phyloP scores from a whole-genome alignment of 305 asterid genomes.

The Solanum aculeatissimum region DNA sequence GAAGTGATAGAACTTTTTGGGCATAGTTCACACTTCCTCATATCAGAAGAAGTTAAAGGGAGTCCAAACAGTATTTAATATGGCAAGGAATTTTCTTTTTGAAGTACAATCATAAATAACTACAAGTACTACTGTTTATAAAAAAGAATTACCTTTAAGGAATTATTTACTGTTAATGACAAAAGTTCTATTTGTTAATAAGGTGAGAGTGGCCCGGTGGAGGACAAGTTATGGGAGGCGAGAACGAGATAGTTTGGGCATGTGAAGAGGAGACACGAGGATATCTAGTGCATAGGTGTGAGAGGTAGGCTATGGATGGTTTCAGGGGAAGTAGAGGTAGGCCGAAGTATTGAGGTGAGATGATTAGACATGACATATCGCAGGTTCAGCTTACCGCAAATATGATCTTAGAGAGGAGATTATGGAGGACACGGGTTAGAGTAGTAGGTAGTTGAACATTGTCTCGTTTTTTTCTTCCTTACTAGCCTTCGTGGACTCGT shows the following conservation, averaged over 20 bases:
- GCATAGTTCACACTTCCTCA: background rate
- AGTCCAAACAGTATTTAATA: background rate
- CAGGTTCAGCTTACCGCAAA: background rate
- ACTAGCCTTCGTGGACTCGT: background rate
- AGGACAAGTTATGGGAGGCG: background rate
- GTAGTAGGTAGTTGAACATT: background rate
- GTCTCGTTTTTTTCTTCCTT: background rate
- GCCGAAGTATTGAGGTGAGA: background rate
- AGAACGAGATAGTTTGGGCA: background rate
- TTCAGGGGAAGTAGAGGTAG: background rate
- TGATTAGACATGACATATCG: background rate
- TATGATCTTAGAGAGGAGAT: background rate
- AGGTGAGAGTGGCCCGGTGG: background rate
- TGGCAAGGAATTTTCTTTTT: background rate
- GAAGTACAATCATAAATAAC: background rate
- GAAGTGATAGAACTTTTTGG: background rate
- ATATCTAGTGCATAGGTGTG: background rate
- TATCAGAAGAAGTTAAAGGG: background rate
- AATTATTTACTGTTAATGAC: background rate
- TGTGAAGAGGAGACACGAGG: background rate
- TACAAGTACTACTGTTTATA: background rate
- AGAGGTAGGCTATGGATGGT: background rate
- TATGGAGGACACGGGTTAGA: background rate
- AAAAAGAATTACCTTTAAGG: background rate
- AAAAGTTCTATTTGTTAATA: background rate